A percentile compares a stretch with the other conserved stretches of the same genome.
Evolutionary conservation across 1,284 basidiomycete species (phyloP).

Genomic region (Rhodotorula mucilaginosa): DNA sequence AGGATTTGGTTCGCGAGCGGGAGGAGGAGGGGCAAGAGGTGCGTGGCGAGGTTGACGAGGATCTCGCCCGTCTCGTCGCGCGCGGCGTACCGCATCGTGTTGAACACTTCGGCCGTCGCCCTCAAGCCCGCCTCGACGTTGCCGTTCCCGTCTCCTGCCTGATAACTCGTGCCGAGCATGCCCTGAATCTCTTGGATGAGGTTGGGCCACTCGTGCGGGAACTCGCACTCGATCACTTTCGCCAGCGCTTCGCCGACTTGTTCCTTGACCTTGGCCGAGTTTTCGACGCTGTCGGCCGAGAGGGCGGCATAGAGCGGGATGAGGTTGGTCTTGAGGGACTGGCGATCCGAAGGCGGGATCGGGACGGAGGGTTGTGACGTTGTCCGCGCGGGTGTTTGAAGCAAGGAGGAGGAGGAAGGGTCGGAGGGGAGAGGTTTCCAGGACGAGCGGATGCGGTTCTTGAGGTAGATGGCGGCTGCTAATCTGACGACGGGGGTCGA

Average conservation of each 20-base stretch:
- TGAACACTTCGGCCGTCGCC: slow-evolving; percentile 68
- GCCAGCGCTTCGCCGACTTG: slow-evolving; percentile 71
- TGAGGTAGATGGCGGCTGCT: slow-evolving; percentile 73
- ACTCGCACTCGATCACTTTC: slow-evolving; percentile 67
- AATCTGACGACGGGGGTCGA: slow-evolving; percentile 32
- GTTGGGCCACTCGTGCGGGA: slow-evolving; percentile 68
- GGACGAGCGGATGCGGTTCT: slow-evolving; percentile 60
- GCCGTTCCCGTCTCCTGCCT: slow-evolving; percentile 55
- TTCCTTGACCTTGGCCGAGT: slow-evolving; percentile 57
- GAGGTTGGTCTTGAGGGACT: slow-evolving; percentile 64
- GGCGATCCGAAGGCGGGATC: slow-evolving; percentile 65
- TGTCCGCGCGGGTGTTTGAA: neutral
- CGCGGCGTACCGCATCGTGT: slow-evolving; percentile 60
- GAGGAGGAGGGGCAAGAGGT: slow-evolving; percentile 70
- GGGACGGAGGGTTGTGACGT: slow-evolving; percentile 44
- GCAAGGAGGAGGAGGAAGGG: slow-evolving; percentile 1
- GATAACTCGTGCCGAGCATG: slow-evolving; percentile 51
- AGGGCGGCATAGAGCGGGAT: slow-evolving; percentile 66
- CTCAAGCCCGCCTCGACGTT: slow-evolving; percentile 76
- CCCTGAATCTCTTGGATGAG: slow-evolving; percentile 63
- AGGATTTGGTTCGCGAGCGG: slow-evolving; percentile 66
- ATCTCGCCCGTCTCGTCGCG: slow-evolving; percentile 43
- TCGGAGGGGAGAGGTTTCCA: slow-evolving; percentile 30
- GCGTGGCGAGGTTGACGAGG: slow-evolving; percentile 60
- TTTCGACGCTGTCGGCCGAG: slow-evolving; percentile 55